Base-by-base conservation (phyloP, 768 basidiomycete genomes). In the Boletus subparvulus region DNA sequence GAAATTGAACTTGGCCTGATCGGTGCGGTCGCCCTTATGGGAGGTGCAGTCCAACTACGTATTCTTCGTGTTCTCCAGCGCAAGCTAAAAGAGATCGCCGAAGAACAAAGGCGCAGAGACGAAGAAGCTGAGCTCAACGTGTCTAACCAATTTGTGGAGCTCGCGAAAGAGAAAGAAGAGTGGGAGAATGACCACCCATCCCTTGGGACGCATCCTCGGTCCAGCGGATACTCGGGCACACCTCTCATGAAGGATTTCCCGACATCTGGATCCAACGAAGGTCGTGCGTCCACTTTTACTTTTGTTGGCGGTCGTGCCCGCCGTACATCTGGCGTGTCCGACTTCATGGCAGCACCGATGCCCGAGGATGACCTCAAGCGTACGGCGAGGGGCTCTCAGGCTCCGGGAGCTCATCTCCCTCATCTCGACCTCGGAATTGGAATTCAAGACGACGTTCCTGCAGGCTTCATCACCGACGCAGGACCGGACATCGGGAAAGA, bases 1-100 rank as follows among this genome's bases (percentile, higher is more conserved):
- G 81, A 91, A 68, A 94, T 98, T 56, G 95, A 97, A 68, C 80
- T 98, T 32, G 95, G 94, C 30, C 82, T 97, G 62, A 83, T 93
- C 56, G 91, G 79, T 43, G 92, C 93, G 3, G 78, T 95, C 40
- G 79, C 90, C 26, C 75, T 96, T 52, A 90, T 91, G 85, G 92
- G 93, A 42, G 83, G 86, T 30, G 92, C 94, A 3, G 88, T 97
- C 45, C 96, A 98, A 73, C 81, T 94, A 65, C 88, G 90, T 51
- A 85, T 97, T 60, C 83, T 94, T 59, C 83, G 83, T 55, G 80
- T 92, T 43, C 84, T 98, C 16, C 86, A 87, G 68, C 79, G 80
- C 59, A 92, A 92, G 71, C 76, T 95, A 47, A 80, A 79, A 60
- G 90, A 95, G 75, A 90, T 94, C 55, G 78, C 82, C 56, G 83